These are phyloP conservation scores for Umbelopsis isabellina DNA, from an alignment of 192 early-diverging fungal species.

Conservation along the genomic window DNA sequence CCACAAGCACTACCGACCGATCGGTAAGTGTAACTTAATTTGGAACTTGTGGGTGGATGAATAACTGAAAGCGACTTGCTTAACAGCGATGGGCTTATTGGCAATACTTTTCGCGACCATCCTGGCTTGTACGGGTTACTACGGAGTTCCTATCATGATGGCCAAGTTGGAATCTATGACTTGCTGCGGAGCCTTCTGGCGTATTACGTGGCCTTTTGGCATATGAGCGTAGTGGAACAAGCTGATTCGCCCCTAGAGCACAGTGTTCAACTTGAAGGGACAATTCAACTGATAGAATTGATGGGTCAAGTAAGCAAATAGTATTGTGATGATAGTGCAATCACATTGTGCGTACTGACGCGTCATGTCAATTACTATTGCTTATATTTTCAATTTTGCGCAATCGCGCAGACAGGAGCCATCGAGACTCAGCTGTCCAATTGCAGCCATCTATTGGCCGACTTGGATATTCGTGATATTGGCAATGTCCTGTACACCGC, in stretches of 20 bases:
- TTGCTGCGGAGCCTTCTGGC: constrained; percentile 29
- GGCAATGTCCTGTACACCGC: background rate
- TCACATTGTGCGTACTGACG: background rate
- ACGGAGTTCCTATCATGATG: constrained; percentile 15
- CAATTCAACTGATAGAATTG: background rate
- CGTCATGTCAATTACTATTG: background rate
- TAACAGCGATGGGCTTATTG: constrained; percentile 30
- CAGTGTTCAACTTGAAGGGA: background rate
- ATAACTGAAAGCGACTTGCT: background rate
- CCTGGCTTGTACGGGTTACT: constrained; percentile 30
- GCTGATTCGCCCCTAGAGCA: background rate
- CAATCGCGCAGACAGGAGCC: background rate
- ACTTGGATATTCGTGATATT: background rate
- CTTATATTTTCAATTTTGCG: too few relatives aligned
- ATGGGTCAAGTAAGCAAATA: constrained; percentile 5
- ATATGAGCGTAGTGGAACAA: constrained; percentile 32
- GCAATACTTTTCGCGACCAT: constrained; percentile 40
- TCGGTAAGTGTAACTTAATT: constrained; percentile 16
- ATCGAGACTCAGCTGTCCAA: constrained; percentile 9
- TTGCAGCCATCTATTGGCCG: background rate
- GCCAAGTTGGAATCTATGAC: background rate
- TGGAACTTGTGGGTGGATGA: background rate
- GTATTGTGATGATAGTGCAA: background rate
- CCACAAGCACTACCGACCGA: constrained; percentile 30
- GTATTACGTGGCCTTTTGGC: constrained; percentile 42